Evolutionary conservation across 2,329 filamentous ascomycete genomes (phyloP).

Genomic region (Paecilomyces sp.): DNA sequence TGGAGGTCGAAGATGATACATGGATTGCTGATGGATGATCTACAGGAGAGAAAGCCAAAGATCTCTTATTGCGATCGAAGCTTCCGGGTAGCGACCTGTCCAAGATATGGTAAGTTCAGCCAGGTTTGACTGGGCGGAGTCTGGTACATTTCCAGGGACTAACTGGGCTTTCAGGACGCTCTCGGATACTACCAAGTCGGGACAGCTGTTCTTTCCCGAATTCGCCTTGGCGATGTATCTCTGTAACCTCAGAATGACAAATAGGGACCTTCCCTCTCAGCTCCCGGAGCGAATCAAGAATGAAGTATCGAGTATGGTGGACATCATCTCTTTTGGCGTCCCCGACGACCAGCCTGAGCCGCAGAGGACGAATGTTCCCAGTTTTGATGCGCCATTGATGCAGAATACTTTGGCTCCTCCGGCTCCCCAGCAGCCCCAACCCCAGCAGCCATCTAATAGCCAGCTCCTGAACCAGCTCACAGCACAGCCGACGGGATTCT

Average conservation of each 20-base stretch:
- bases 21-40: constrained; percentile 10
- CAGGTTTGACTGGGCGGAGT: neutral
- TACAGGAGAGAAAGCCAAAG: constrained; percentile 72
- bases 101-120: constrained; percentile 71
- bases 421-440: constrained; percentile 58
- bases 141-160: constrained; percentile 5
- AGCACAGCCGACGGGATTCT: constrained; percentile 45
- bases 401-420: constrained; percentile 45
- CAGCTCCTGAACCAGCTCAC: constrained; percentile 53
- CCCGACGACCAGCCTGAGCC: constrained; percentile 60
- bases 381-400: constrained; percentile 54
- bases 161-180: constrained; percentile 57
- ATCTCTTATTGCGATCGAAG: constrained; percentile 80
- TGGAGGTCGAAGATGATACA: neutral
- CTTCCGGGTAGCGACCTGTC: constrained; percentile 80
- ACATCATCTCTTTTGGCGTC: constrained; percentile 94
- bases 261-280: constrained; percentile 66
- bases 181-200: constrained; percentile 91
- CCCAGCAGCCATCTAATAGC: constrained; percentile 62
- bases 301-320: constrained; percentile 98
- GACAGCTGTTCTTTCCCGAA: constrained; percentile 93
- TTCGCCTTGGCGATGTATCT: constrained; percentile 98
- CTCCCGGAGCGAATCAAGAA: constrained; percentile 87
- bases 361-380: constrained; percentile 60
- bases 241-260: constrained; percentile 86